A percentile compares a stretch with the other conserved stretches of the same genome.
These are phyloP conservation scores for Aspergillus egyptiacus DNA, from an alignment of 495 filamentous ascomycete genomes.

Conservation along the genomic window DNA sequence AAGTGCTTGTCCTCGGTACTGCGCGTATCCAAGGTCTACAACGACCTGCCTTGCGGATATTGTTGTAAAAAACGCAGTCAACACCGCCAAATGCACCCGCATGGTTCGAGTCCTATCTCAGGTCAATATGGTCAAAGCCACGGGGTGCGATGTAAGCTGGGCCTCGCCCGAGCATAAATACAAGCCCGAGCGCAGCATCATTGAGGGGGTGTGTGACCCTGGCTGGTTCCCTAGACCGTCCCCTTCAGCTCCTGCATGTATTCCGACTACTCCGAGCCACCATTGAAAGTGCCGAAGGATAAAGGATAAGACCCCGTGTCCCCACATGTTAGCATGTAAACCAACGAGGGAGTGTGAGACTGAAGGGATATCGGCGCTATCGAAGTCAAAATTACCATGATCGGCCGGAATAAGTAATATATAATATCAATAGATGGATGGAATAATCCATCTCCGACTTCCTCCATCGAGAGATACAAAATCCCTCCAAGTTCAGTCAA, in stretches of 20 bases:
- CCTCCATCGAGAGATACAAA: too few species aligned
- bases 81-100: conserved; percentile 9
- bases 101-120: neutral
- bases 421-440: too few species aligned
- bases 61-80: conserved; percentile 19
- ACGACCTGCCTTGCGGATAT: conserved; percentile 21
- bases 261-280: too few species aligned
- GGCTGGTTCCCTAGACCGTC: neutral
- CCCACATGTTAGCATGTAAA: neutral
- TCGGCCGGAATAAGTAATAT: too few species aligned
- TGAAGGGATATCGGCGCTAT: too few species aligned
- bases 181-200: neutral
- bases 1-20: conserved; percentile 31
- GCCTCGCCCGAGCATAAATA: neutral
- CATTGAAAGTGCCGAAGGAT: neutral
- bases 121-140: neutral
- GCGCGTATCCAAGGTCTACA: conserved; percentile 40
- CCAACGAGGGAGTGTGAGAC: neutral
- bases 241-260: too few species aligned
- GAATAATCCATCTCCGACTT: too few species aligned
- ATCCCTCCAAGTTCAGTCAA: too few species aligned
- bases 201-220: neutral
- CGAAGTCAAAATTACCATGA: too few species aligned
- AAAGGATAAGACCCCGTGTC: neutral
- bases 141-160: neutral